These are phyloP conservation scores for Astraeus odoratus DNA, from an alignment of 768 basidiomycete species.

Conservation along the genomic window DNA sequence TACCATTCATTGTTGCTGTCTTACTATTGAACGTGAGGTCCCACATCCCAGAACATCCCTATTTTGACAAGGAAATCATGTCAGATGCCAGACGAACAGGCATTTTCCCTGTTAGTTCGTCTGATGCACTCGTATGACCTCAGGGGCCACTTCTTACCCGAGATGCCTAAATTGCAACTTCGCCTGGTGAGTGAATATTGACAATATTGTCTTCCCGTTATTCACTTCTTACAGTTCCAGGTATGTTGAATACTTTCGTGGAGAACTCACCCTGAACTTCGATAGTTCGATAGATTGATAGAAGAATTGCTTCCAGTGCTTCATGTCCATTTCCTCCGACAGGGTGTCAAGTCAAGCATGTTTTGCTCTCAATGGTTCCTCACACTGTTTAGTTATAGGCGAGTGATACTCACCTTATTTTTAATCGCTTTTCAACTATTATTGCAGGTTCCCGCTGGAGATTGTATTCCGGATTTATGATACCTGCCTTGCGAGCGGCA, in stretches of 20 bases:
- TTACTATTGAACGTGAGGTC: constrained; percentile 76
- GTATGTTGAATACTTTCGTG: constrained; percentile 28
- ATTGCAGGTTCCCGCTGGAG: constrained; percentile 78
- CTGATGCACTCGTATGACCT: constrained; percentile 96
- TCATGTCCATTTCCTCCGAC: constrained; percentile 87
- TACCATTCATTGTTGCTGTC: constrained; percentile 94
- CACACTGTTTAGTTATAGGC: constrained; percentile 95
- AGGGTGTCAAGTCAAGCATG: constrained; percentile 97
- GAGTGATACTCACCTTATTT: constrained; percentile 12
- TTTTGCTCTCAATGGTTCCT: constrained; percentile 99
- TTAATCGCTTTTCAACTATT: not conserved
- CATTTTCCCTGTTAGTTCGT: constrained; percentile 90
- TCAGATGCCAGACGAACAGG: constrained; percentile 99
- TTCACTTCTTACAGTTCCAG: constrained; percentile 45
- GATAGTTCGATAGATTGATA: constrained; percentile 85
- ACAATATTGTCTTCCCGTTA: not conserved
- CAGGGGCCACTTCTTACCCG: constrained; percentile 94
- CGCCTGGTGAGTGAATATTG: constrained; percentile 58
- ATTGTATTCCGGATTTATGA: constrained; percentile 96
- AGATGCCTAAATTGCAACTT: constrained; percentile 96
- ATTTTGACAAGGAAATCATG: not conserved
- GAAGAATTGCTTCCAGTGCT: constrained; percentile 91
- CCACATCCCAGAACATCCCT: not conserved
- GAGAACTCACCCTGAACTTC: constrained; percentile 11
- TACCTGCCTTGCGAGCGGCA: constrained; percentile 92